phyloP scores from a whole-genome alignment of 345 rosid species.

The Arabidopsis thaliana region TAIR10.1 NC_003074.8:18086501-18087000 shows the following conservation, averaged over 20 bases:
- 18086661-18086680: constrained; percentile 30
- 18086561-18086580: constrained; percentile 15
- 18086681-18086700: constrained; percentile 13
- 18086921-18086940: no score
- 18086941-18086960: not conserved
- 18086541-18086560: constrained; percentile 3
- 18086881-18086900: not conserved
- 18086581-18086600: constrained; percentile 27
- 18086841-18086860: not conserved
- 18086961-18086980: not conserved
- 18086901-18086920: no score
- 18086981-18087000: no score
- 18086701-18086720: not conserved
- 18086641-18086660: constrained; percentile 23
- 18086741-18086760: constrained; percentile 14
- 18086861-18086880: not conserved
- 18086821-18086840: not conserved
- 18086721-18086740: constrained; percentile 29
- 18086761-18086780: constrained; percentile 4
- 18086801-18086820: not conserved
- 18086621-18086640: constrained; percentile 32
- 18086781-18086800: constrained; percentile 20
- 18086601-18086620: constrained; percentile 25
- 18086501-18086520: constrained; percentile 14
- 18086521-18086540: not conserved